phyloP scores from a whole-genome alignment of 2,329 filamentous ascomycete genomes.

The Paecilomyces sp. region DNA sequence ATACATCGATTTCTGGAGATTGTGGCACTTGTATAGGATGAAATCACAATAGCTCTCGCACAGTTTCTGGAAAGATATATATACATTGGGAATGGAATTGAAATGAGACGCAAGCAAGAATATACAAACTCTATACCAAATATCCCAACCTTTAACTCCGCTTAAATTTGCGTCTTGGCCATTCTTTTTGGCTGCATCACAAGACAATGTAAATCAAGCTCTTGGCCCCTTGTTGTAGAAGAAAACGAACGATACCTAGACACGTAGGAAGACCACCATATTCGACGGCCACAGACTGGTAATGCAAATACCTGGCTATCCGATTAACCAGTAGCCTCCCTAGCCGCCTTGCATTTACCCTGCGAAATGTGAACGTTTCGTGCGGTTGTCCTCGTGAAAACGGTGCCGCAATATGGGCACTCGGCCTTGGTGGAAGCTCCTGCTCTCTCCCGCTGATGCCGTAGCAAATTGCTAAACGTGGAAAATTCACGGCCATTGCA shows the following conservation, averaged over 20 bases:
- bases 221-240: neutral
- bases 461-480: slow-evolving; percentile 88
- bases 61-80: neutral
- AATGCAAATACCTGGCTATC: neutral
- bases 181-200: neutral
- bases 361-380: slow-evolving; percentile 80
- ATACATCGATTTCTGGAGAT: neutral
- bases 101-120: neutral
- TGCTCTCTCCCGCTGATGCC: slow-evolving; percentile 91
- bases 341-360: slow-evolving; percentile 76
- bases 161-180: neutral
- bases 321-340: slow-evolving; percentile 9
- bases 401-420: slow-evolving; percentile 85
- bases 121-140: neutral
- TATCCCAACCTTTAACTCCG: neutral
- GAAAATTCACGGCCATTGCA: slow-evolving; percentile 95
- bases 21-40: neutral
- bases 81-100: neutral
- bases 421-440: slow-evolving; percentile 82
- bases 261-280: neutral
- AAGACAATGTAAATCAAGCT: neutral
- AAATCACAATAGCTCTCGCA: neutral
- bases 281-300: neutral
- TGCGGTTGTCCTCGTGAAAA: slow-evolving; percentile 84
- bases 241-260: neutral